Base-by-base conservation (phyloP, 2,329 filamentous ascomycete species). In the Fusarium anguioides region DNA sequence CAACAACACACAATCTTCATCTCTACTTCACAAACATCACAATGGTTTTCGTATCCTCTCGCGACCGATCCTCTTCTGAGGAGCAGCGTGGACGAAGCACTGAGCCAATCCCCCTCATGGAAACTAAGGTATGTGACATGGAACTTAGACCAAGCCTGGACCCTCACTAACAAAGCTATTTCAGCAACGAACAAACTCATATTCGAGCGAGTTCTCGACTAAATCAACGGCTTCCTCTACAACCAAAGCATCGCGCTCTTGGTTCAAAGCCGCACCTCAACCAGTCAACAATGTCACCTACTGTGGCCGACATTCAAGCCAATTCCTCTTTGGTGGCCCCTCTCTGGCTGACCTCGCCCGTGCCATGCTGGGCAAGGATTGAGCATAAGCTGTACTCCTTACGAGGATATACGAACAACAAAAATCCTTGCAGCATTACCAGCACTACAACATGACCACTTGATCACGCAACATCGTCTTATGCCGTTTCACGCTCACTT, bases 241-340 rank as follows among this genome's bases (percentile, higher is more conserved):
- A 40, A 71, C 77, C 57, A 78, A 75, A 55, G 68, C 72, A 8
- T 70, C 78, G 18, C 76, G 77, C 61, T 65, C 66, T 50, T 74
- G 75, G 56, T 67, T 78, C 66, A 79, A 76, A 68, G 69, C 79
- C 9, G 71, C 78, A n/a, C 80, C 78, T 17, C 65, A 68, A 20
- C 80, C 78, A 10, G 79, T 82, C 66, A 86, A 86, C 10, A 87
- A 87, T 62, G 80, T 82, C 74, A 86, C 84, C 33, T 83, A 84
- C 58, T 87, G 85, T 62, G 85, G 85, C 15, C 79, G 85, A 15
- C 84, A 87, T 73, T 83, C 83, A 36, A 80, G 85, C 66, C 83
- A 86, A 68, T 84, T 81, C 59, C 76, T 87, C 15, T 84, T 87
- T 61, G 77, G 82, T 31, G 84, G 84, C 2, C 81, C 80, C 39